A percentile compares a stretch with the other conserved stretches of the same genome.
phyloP scores from a whole-genome alignment of 2,329 filamentous ascomycete genomes.

The Hypoxylon sp. region DNA sequence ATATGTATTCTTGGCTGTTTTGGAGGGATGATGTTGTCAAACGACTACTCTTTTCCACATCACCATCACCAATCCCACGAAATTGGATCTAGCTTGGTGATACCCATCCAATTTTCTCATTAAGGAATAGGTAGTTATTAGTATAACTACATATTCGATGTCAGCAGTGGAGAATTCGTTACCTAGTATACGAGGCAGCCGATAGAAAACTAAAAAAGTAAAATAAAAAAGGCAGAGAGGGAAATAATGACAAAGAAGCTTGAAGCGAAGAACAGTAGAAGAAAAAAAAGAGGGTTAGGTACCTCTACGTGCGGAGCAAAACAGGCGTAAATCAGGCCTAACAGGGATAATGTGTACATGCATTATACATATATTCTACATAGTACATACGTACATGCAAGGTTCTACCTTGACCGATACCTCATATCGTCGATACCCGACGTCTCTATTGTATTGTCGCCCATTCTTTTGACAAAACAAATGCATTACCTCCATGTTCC shows the following conservation, averaged over 20 bases:
- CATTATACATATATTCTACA: conserved; percentile 26
- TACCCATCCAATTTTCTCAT: conserved; percentile 8
- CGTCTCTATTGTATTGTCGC: too few relatives aligned
- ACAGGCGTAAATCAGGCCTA: conserved; percentile 19
- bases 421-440: conserved; percentile 16
- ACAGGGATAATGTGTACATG: conserved; percentile 7
- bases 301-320: conserved; percentile 41
- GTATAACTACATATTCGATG: too few relatives aligned
- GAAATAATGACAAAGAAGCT: conserved; percentile 26
- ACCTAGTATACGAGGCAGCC: conserved; percentile 15
- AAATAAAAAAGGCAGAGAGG: conserved; percentile 29
- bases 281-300: conserved; percentile 31
- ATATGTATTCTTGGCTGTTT: neutral
- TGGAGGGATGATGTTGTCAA: conserved; percentile 7
- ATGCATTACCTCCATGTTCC: conserved; percentile 11
- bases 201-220: conserved; percentile 25
- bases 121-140: conserved; percentile 9
- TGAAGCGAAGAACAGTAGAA: conserved; percentile 31
- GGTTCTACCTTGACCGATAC: conserved; percentile 21
- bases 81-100: conserved; percentile 1
- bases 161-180: conserved; percentile 13
- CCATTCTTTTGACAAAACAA: neutral
- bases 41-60: conserved; percentile 2
- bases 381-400: conserved; percentile 4
- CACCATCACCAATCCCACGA: too few relatives aligned